A percentile compares a stretch with the other conserved stretches of the same genome.
Evolutionary conservation across 2,329 filamentous ascomycete genomes (phyloP).

Genomic region (Botryosphaeria dothidea): DNA sequence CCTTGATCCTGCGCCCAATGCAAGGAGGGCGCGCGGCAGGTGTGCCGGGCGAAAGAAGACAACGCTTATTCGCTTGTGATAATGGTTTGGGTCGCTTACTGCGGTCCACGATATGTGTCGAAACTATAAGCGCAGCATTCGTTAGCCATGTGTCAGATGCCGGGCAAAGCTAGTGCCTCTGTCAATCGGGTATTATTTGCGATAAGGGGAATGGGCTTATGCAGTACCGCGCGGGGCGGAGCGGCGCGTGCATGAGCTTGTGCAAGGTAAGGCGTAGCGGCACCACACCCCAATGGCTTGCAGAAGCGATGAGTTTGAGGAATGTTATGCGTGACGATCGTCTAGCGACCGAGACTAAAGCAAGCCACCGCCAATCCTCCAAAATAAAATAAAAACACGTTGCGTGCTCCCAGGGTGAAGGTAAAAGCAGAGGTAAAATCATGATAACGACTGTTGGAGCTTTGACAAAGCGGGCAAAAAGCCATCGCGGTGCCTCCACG

Average conservation of each 20-base stretch:
- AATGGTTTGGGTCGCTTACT: constrained; percentile 13
- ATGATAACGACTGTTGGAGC: background rate
- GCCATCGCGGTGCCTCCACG: background rate
- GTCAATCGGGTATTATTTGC: background rate
- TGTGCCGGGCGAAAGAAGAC: background rate
- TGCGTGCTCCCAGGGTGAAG: background rate
- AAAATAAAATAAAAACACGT: too few species aligned
- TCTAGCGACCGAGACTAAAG: constrained; percentile 14
- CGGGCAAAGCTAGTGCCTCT: background rate
- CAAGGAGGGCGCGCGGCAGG: background rate
- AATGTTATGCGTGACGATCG: constrained; percentile 14
- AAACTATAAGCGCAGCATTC: constrained; percentile 2
- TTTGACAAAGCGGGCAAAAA: background rate
- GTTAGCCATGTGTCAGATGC: background rate
- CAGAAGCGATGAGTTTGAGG: constrained; percentile 9
- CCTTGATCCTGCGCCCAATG: background rate
- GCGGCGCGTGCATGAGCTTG: constrained; percentile 11
- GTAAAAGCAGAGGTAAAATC: constrained; percentile 2
- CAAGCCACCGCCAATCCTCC: constrained; percentile 7
- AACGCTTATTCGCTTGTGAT: background rate
- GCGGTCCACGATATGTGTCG: constrained; percentile 19
- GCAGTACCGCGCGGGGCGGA: constrained; percentile 1
- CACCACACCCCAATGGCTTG: background rate
- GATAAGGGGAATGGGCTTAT: background rate
- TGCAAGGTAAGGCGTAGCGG: constrained; percentile 2